phyloP scores from a whole-genome alignment of 148 eudicot genomes.

The Chenopodium album region DNA sequence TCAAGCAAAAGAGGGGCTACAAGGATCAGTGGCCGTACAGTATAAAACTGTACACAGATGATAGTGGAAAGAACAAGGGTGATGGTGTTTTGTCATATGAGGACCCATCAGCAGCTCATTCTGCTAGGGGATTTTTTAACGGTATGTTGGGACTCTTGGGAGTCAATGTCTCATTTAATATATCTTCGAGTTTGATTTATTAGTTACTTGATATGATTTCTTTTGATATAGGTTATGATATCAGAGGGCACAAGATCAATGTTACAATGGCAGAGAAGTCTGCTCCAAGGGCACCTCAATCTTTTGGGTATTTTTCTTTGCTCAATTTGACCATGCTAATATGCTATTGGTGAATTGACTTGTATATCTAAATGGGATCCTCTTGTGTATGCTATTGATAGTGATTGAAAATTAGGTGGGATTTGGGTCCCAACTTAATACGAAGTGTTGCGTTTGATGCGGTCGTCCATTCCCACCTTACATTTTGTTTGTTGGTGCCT shows the following conservation, averaged over 20 bases:
- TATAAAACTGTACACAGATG: conserved; percentile 87
- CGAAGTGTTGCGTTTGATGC: no score
- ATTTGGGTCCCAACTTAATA: background rate
- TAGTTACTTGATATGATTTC: conserved; percentile 16
- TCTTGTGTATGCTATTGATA: background rate
- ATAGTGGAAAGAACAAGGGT: conserved; percentile 88
- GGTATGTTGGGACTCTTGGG: conserved; percentile 35
- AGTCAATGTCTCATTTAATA: background rate
- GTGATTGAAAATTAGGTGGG: background rate
- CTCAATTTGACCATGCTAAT: background rate
- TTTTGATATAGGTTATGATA: conserved; percentile 51
- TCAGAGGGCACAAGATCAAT: conserved; percentile 76
- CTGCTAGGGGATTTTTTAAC: conserved; percentile 83
- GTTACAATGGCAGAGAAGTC: conserved; percentile 95
- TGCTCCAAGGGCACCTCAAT: conserved; percentile 65
- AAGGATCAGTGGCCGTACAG: conserved; percentile 99
- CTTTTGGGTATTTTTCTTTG: conserved; percentile 50
- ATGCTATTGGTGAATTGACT: background rate
- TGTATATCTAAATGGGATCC: background rate
- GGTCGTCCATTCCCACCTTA: background rate
- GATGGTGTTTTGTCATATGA: conserved; percentile 87
- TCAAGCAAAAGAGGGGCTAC: conserved; percentile 92
- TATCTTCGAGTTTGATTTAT: background rate
- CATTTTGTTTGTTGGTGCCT: background rate
- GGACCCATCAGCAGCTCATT: conserved; percentile 93